phyloP scores from a whole-genome alignment of 2,329 filamentous ascomycete species.

The Penicillium sclerotiorum region DNA sequence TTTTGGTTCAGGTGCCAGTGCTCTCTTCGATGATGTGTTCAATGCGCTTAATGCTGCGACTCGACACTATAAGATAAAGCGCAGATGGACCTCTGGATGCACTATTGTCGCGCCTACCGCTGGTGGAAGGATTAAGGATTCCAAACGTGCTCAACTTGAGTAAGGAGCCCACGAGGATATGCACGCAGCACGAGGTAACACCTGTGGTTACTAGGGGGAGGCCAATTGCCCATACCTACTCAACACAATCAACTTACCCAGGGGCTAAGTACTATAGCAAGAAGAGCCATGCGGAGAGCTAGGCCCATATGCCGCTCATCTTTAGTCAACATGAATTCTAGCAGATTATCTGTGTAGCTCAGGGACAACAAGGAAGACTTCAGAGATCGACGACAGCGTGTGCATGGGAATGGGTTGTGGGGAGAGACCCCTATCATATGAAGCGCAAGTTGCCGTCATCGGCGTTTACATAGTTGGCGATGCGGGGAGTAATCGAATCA shows the following conservation, averaged over 20 bases:
- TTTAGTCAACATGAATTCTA: slow-evolving; percentile 32
- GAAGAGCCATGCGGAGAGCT: slow-evolving; percentile 32
- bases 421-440: slow-evolving; percentile 38
- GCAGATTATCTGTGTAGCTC: slow-evolving; percentile 29
- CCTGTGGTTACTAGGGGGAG: too few relatives aligned
- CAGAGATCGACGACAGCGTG: slow-evolving; percentile 25
- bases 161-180: too few relatives aligned
- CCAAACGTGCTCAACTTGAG: too few relatives aligned
- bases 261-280: slow-evolving; percentile 40
- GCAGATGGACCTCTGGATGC: too few relatives aligned
- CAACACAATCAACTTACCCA: slow-evolving; percentile 49
- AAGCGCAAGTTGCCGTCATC: slow-evolving; percentile 31
- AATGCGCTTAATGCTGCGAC: too few relatives aligned
- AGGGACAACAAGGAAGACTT: slow-evolving; percentile 17
- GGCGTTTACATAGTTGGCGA: slow-evolving; percentile 27
- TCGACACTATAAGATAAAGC: too few relatives aligned
- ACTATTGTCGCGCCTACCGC: too few relatives aligned
- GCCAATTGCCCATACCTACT: too few relatives aligned
- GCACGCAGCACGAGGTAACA: too few relatives aligned
- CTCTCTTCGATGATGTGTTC: too few relatives aligned
- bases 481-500: slow-evolving; percentile 16
- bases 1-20: too few relatives aligned
- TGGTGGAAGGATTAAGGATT: too few relatives aligned
- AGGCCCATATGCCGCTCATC: slow-evolving; percentile 41
- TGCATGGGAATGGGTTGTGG: slow-evolving; percentile 31